Evolutionary conservation across 148 eudicot species (phyloP).

Genomic region (Vaccinium corymbosum): DNA sequence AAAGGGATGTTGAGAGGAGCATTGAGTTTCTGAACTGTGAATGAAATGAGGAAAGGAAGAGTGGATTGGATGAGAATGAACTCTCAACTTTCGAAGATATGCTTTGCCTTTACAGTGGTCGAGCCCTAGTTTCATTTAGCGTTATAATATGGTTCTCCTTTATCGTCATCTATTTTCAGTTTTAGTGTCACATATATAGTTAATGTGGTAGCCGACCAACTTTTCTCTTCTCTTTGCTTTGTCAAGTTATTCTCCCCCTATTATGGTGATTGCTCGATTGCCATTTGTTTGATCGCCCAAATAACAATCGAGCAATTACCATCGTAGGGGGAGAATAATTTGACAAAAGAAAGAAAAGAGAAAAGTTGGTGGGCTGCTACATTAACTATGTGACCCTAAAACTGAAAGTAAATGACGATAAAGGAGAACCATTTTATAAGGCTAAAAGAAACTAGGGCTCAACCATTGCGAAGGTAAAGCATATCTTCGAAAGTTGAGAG

Average conservation of each 20-base stretch:
- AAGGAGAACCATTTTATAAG: neutral
- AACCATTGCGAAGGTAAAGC: too few species aligned
- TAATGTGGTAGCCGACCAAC: neutral
- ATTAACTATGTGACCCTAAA: neutral
- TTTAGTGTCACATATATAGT: neutral
- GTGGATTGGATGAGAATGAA: too few species aligned
- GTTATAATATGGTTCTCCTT: neutral
- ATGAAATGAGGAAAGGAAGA: neutral
- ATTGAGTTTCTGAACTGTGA: neutral
- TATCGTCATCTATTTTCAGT: neutral
- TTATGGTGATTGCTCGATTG: neutral
- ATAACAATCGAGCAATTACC: neutral
- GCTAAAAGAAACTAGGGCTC: neutral
- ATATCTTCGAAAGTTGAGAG: too few species aligned
- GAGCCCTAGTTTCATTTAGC: neutral
- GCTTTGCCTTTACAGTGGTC: too few species aligned
- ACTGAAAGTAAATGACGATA: neutral
- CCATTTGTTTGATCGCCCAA: neutral
- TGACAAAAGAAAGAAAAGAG: neutral
- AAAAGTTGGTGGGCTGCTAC: neutral
- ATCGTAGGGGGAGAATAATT: neutral
- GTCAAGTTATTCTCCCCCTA: neutral
- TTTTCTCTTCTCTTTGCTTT: neutral
- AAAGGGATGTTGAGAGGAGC: neutral
- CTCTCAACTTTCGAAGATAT: too few species aligned